phyloP scores from a whole-genome alignment of 768 basidiomycete species.

The Kwoniella dejecticola region DNA sequence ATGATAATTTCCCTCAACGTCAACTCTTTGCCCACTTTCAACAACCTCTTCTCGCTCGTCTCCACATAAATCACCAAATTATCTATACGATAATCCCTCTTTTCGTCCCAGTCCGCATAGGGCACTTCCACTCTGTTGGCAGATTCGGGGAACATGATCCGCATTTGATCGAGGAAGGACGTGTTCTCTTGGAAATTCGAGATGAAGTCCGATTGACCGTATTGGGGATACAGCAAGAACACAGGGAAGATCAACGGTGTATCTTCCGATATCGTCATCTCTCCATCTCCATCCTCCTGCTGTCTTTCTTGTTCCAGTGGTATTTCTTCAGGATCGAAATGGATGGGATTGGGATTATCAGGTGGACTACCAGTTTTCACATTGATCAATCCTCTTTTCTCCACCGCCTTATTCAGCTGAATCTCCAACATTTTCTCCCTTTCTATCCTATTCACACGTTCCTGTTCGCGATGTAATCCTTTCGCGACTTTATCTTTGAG shows the following conservation, averaged over 20 bases:
- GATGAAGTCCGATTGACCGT: conserved; percentile 85
- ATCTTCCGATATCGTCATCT: conserved; percentile 58
- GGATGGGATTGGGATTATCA: conserved; percentile 53
- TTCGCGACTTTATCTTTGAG: conserved; percentile 54
- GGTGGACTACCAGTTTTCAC: conserved; percentile 50
- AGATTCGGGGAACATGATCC: conserved; percentile 75
- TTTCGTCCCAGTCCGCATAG: conserved; percentile 74
- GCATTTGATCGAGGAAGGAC: conserved; percentile 71
- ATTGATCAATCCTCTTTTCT: conserved; percentile 65
- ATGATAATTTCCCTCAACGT: conserved; percentile 74
- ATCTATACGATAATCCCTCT: conserved; percentile 66
- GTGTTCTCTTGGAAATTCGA: conserved; percentile 81
- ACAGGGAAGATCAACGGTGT: conserved; percentile 76
- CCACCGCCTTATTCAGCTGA: conserved; percentile 65
- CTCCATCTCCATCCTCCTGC: conserved; percentile 1
- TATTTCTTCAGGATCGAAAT: conserved; percentile 44
- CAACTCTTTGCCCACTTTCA: conserved; percentile 92
- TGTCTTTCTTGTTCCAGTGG: conserved; percentile 11
- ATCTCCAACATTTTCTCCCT: conserved; percentile 59
- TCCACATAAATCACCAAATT: conserved; percentile 79
- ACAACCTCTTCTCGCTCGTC: conserved; percentile 70
- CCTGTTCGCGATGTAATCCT: conserved; percentile 33
- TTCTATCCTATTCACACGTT: conserved; percentile 57
- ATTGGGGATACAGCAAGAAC: conserved; percentile 90
- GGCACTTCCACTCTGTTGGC: conserved; percentile 46